phyloP scores from a whole-genome alignment of 805 yeast species.

The Debaryomyces castellii region DNA sequence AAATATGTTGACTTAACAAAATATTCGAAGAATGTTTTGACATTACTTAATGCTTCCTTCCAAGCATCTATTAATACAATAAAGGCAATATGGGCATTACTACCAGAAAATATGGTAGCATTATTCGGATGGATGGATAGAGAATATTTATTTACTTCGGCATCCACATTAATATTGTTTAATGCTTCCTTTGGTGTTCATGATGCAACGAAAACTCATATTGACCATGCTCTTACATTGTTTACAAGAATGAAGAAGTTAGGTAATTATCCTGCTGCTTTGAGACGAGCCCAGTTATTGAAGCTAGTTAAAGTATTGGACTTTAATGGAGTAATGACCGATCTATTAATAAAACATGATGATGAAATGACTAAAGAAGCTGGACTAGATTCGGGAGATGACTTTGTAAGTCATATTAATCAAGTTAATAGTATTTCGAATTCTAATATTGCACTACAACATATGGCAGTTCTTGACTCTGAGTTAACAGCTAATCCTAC shows the following conservation, averaged over 20 bases:
- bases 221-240: constrained; percentile 69
- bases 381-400: neutral
- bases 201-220: constrained; percentile 67
- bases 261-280: constrained; percentile 79
- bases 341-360: constrained; percentile 56
- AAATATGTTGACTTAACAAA: constrained; percentile 63
- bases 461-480: constrained; percentile 9
- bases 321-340: constrained; percentile 63
- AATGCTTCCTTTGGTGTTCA: constrained; percentile 82
- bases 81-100: constrained; percentile 68
- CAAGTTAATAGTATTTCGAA: neutral
- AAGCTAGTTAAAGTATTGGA: constrained; percentile 65
- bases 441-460: constrained; percentile 9
- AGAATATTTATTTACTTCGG: constrained; percentile 74
- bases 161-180: constrained; percentile 70
- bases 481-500: constrained; percentile 10
- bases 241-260: constrained; percentile 74
- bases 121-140: constrained; percentile 86
- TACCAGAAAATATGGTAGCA: constrained; percentile 81
- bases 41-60: constrained; percentile 70
- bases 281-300: constrained; percentile 68
- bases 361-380: constrained; percentile 34
- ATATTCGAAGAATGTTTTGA: constrained; percentile 66
- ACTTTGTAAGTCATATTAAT: neutral
- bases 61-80: constrained; percentile 80